Evolutionary conservation across 441 rosid species (phyloP).

Genomic region (Euphorbia corollata): DNA sequence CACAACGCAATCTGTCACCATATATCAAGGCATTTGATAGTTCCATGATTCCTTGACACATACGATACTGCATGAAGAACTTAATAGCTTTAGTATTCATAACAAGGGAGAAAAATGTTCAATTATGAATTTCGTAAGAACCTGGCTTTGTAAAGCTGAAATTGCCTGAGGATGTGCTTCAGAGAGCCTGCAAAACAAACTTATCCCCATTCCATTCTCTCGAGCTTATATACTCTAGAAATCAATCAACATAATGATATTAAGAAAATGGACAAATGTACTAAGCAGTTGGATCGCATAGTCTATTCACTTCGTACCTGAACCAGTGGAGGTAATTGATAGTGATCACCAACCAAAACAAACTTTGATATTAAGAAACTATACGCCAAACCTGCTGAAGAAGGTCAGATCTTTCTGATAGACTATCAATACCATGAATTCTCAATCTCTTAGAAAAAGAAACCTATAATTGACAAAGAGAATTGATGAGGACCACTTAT

Average conservation of each 20-base stretch:
- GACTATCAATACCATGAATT: constrained; percentile 53
- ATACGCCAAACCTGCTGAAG: constrained; percentile 64
- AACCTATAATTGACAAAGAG: constrained; percentile 43
- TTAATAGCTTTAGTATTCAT: constrained; percentile 18
- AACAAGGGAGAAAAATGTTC: constrained; percentile 10
- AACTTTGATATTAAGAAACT: constrained; percentile 67
- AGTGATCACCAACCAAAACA: constrained; percentile 98
- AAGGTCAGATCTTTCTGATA: constrained; percentile 45
- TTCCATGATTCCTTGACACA: constrained; percentile 91
- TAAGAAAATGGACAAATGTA: constrained; percentile 15
- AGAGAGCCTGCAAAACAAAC: constrained; percentile 92
- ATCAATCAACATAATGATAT: constrained; percentile 23
- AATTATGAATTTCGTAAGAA: constrained; percentile 23
- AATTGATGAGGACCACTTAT: constrained; percentile 20
- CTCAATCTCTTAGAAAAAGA: constrained; percentile 75
- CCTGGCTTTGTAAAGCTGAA: constrained; percentile 95
- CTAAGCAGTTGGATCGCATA: constrained; percentile 14
- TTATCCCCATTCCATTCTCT: constrained; percentile 89
- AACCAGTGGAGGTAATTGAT: constrained; percentile 94
- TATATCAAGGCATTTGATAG: constrained; percentile 88
- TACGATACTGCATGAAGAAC: constrained; percentile 67
- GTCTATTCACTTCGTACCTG: constrained; percentile 40
- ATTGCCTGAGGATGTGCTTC: constrained; percentile 99
- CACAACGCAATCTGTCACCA: constrained; percentile 80
- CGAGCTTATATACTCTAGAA: constrained; percentile 85